Evolutionary conservation across 305 asterid genomes (phyloP), one percentile per base, ranked within the genome.

Genomic region (Nicotiana rustica): DNA sequence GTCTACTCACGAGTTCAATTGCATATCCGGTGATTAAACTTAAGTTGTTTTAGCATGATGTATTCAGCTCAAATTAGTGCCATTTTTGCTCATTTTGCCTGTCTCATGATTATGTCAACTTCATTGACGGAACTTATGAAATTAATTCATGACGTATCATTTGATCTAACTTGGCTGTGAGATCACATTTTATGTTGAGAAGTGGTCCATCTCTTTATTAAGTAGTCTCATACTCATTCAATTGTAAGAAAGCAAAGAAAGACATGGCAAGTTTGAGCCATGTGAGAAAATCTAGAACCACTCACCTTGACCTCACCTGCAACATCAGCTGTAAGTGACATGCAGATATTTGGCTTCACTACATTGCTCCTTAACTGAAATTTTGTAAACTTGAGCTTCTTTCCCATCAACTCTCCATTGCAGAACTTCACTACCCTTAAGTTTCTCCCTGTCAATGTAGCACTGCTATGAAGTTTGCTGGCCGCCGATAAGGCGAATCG

Each of bases 301-400:
- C 95, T 91, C 91, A 95, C 99, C 99, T 92, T 94, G 49, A 85
- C 83, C 95, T 91, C 95, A 85, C 90, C 93, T 86, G 93, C 91
- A 82, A 89, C 60, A 85, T 90, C 93, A 85, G 96, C 84, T 80
- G 93, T 87, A 62, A 94, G 85, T 80, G 97, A 83, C 92, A 90
- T 95, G 89, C 85, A 84, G 75, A 94, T 86, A 68, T 78, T 84
- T 18, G 77, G 70, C 78, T 78, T 83, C 55, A 80, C 61, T 64
- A 44, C 84, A 87, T 77, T 88, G 57, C 21, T 85, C 78, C 88
- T 86, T 62, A 81, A 86, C 85, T 88, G 86, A 78, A 88, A 52
- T 69, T 86, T 79, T 61, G 87, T 79, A 65, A 81, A 83, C 78
- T 86, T 85, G 81, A 95, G 86, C 90, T 90, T 91, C 91, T 87